These are phyloP conservation scores for Microdochium paspali DNA, from an alignment of 2,329 filamentous ascomycete species.

Conservation along the genomic window DNA sequence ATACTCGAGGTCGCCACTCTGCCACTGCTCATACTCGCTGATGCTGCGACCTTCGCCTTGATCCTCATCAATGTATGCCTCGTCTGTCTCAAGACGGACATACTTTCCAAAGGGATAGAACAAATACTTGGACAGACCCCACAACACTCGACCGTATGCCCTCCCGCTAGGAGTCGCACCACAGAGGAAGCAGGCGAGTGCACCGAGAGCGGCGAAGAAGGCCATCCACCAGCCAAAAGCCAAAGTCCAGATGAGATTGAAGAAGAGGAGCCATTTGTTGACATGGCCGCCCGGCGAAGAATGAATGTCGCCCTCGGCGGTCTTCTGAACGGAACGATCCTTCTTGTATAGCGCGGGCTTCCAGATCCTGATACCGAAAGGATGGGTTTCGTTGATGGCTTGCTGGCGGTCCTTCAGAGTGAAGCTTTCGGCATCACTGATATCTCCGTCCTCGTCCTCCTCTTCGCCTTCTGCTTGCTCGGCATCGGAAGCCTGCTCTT, in stretches of 20 bases:
- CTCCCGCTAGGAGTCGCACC: conserved; percentile 69
- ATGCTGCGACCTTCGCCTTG: conserved; percentile 94
- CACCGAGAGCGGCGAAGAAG: conserved; percentile 62
- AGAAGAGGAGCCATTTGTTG: conserved; percentile 72
- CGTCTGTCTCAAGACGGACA: conserved; percentile 86
- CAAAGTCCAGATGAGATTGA: conserved; percentile 85
- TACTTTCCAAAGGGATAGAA: conserved; percentile 97
- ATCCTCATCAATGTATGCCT: conserved; percentile 89
- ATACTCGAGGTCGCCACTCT: conserved; percentile 92
- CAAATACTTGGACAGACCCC: conserved; percentile 75
- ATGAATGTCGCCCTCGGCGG: conserved; percentile 93
- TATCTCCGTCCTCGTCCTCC: conserved; percentile 58
- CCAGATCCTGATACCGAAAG: conserved; percentile 97
- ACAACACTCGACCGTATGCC: conserved; percentile 79
- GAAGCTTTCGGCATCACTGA: conserved; percentile 95
- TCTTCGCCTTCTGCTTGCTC: conserved; percentile 44
- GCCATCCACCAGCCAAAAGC: conserved; percentile 97
- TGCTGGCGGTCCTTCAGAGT: conserved; percentile 94
- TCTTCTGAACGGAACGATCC: conserved; percentile 89
- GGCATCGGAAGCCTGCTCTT: conserved; percentile 25
- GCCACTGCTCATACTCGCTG: conserved; percentile 98
- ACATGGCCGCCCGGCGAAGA: conserved; percentile 85
- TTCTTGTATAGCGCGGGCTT: conserved; percentile 99
- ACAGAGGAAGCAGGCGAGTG: conserved; percentile 69
- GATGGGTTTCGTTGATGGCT: conserved; percentile 97